Base-by-base conservation (phyloP, 495 filamentous ascomycete genomes). In the Xylaria flabelliformis region DNA sequence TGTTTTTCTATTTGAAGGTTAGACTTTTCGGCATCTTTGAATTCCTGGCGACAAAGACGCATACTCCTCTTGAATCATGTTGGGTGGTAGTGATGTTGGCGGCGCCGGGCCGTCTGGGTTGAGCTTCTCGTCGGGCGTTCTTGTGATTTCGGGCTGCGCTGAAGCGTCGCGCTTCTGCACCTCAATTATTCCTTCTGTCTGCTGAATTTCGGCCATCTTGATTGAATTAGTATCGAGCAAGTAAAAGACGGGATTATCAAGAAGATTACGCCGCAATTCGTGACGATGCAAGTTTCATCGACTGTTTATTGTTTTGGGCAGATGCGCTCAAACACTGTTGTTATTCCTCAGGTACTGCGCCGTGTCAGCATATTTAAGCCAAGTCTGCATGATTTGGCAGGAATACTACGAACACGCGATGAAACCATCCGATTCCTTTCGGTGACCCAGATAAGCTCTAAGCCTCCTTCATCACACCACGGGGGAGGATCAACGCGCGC, bases 21-120 rank as follows among this genome's bases (percentile, higher is more conserved):
- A 65, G 63, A 65, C 24, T 42, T 50, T 29, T 9, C 19, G 6
- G 5, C 24, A 34, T 5, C 9, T 44, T 26, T 6, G 12, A n/a
- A 2, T 10, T n/a, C 9, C 9, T 7, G 9, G 1, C 2, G 6
- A n/a, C 15, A 26, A 10, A 9, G 39, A 51, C 26, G 34, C 44
- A 3, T 71, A 75, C 72, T 73, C 71, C 42, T 73, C 63, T 48
- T 64, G 48, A 26, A 73, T 69, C 12, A 73, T 21, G 7, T 17
- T 4, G 17, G 44, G 63, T 3, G 63, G 62, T 17, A 65, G 41
- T 34, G 63, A 65, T 32, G 42, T 26, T 34, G 63, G 63, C 41
- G 63, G 63, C 26, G 63, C 41, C 17, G 63, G 63, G 42, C 63
- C 63, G 15, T 48, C 42, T 32, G 48, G 24, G 19, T 65, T 65